Conservation (phyloP, 2,329 filamentous ascomycete species). For the Ceratocystis eucalypticola region DNA sequence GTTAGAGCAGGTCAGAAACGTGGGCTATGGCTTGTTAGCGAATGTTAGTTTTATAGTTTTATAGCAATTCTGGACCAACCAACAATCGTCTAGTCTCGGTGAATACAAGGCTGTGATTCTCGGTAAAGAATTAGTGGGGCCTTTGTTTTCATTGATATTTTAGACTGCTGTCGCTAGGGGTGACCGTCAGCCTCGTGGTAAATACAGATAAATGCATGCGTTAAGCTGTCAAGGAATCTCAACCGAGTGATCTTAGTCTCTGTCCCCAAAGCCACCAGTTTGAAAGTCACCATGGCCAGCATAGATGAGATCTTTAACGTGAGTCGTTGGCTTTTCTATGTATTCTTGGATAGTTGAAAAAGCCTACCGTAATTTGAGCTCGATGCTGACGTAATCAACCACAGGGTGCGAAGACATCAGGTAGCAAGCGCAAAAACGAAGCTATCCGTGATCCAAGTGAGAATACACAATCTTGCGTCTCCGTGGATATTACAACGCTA, state of each 20-base stretch:
- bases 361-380: background rate
- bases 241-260: background rate
- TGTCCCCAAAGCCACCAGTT: background rate
- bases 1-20: background rate
- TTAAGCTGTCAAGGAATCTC: too few relatives aligned
- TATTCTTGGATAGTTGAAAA: background rate
- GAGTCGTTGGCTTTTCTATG: background rate
- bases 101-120: conserved; percentile 4
- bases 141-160: background rate
- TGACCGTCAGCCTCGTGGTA: conserved; percentile 4
- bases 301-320: conserved; percentile 48
- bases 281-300: conserved; percentile 34
- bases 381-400: background rate
- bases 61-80: too few relatives aligned
- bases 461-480: too few relatives aligned
- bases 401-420: conserved; percentile 13
- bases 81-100: background rate
- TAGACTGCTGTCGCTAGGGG: background rate
- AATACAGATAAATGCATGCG: too few relatives aligned
- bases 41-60: too few relatives aligned
- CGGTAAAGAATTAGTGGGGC: background rate
- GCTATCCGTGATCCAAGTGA: conserved; percentile 48
- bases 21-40: background rate
- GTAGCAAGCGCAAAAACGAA: conserved; percentile 50
- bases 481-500: too few relatives aligned